Base-by-base conservation (phyloP, 75 land plant genomes). In the Pinus tabuliformis region DNA sequence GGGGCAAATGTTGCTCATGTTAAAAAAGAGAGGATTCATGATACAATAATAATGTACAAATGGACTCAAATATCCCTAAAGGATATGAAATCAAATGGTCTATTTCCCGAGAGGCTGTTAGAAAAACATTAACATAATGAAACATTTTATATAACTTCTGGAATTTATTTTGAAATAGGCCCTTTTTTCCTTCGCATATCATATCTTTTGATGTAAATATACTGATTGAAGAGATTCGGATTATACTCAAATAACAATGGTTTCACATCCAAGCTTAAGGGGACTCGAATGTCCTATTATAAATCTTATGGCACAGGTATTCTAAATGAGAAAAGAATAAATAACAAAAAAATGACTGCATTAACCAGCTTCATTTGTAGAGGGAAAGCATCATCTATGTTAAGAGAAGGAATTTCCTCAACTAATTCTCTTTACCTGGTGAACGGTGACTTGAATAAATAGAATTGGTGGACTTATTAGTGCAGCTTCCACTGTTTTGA, bases 381-480 rank as follows among this genome's bases (percentile, higher is more conserved):
- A 68, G 22, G 22, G 42, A 42, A 68, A 68, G 8, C 21, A 45
- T 45, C n/a, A 42, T n/a, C 3, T 6, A 68, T 30, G 45, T n/a
- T 42, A 68, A 5, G 20, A 16, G 42, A 68, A 39, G 9, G 42
- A 64, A 64, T 6, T 18, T 68, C 9, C 12, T 68, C 12, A 3
- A n/a, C 21, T 6, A 68, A 39, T 18, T 37, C 49, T 42, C 49
- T n/a, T 66, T 68, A 86, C 99, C 94, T 95, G 93, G 56, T 92
- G 24, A 71, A 78, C 83, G 63, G 91, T 84, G 17, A 92, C 99
- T 70, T 88, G 91, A 58, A 97, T 84, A 61, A 79, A 88, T 22
- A 97, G 57, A 14, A 87, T 87, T 1, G 98, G 86, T 26, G 89
- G 93, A 81, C 70, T 80, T 33, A 86, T 85, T 62, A 83, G 72